phyloP scores from a whole-genome alignment of 345 rosid species.

The Eucalyptus regnans region DNA sequence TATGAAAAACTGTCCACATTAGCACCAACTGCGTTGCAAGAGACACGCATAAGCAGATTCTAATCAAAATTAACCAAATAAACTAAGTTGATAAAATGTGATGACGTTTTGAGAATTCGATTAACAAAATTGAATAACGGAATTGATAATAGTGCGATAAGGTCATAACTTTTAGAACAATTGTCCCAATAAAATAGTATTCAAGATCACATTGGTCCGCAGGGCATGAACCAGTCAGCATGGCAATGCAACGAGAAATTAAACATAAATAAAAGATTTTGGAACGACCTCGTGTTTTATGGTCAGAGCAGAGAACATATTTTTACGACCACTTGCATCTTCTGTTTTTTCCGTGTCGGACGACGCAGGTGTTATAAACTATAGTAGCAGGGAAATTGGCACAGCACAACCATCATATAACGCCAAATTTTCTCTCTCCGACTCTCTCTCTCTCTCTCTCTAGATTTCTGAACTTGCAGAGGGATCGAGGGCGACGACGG shows the following conservation, averaged over 20 bases:
- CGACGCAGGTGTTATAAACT: background rate
- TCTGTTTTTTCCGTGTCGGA: background rate
- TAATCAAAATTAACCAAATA: too few species aligned
- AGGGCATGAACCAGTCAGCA: background rate
- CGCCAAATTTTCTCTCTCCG: background rate
- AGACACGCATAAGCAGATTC: too few species aligned
- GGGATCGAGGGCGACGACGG: background rate
- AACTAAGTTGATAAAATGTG: too few species aligned
- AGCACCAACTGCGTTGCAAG: fast-evolving
- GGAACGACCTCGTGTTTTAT: background rate
- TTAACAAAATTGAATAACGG: too few species aligned
- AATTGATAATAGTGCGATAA: too few species aligned
- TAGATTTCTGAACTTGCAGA: background rate
- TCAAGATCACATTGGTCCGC: background rate
- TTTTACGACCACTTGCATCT: background rate
- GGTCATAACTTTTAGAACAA: too few species aligned
- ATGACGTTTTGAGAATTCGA: too few species aligned
- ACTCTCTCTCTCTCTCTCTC: background rate
- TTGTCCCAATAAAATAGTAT: background rate
- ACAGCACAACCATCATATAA: background rate
- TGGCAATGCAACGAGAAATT: background rate
- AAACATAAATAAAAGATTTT: background rate
- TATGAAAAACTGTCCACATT: too few species aligned
- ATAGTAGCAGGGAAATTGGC: background rate
- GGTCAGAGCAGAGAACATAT: background rate